phyloP scores from a whole-genome alignment of 768 basidiomycete species.

The Amanita subjunquillea region DNA sequence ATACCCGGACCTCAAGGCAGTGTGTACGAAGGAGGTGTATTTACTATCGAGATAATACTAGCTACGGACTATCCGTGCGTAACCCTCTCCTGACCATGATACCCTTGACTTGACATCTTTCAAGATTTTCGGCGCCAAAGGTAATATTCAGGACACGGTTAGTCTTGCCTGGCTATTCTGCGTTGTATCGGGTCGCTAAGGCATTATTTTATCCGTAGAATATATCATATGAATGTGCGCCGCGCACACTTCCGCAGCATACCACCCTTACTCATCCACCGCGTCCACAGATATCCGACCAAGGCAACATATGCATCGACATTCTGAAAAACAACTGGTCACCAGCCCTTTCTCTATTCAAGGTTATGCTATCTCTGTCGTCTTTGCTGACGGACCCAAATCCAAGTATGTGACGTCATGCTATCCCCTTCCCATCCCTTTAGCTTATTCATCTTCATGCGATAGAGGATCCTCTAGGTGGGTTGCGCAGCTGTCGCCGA shows the following conservation, averaged over 20 bases:
- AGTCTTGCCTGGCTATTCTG: conserved; percentile 9
- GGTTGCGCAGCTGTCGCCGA: conserved; percentile 5
- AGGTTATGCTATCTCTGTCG: conserved; percentile 88
- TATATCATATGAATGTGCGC: conserved; percentile 79
- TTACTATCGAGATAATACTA: conserved; percentile 56
- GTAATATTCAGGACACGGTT: conserved; percentile 69
- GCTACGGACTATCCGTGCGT: conserved; percentile 74
- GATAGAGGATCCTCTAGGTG: conserved; percentile 65
- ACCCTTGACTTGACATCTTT: conserved; percentile 1
- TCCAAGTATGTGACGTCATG: conserved; percentile 49
- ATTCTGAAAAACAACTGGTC: conserved; percentile 94
- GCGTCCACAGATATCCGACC: conserved; percentile 48
- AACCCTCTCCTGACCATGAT: conserved; percentile 4
- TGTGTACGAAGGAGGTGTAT: conserved; percentile 72
- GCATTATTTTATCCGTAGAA: conserved; percentile 28
- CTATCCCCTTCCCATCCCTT: background rate
- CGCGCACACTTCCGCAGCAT: background rate
- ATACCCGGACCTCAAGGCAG: conserved; percentile 81
- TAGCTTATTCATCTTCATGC: background rate
- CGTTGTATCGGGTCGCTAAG: background rate
- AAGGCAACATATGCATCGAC: conserved; percentile 76
- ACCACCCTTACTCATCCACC: background rate
- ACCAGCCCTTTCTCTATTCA: conserved; percentile 86
- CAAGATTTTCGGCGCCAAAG: conserved; percentile 71
- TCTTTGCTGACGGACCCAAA: conserved; percentile 92